These are phyloP conservation scores for Xylaria sp. DNA, from an alignment of 2,329 filamentous ascomycete species.

Conservation along the genomic window DNA sequence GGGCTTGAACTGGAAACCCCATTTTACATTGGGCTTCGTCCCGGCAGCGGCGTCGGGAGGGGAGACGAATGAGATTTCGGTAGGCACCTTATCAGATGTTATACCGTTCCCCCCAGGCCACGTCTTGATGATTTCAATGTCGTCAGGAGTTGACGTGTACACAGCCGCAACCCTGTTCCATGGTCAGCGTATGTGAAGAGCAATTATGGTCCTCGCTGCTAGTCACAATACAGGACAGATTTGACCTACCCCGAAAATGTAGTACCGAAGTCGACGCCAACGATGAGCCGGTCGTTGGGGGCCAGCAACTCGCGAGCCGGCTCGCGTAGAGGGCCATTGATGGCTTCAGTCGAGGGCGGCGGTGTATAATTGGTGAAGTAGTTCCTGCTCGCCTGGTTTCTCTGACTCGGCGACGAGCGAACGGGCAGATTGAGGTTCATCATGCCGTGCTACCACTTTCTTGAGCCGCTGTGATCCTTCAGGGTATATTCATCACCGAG, in stretches of 20 bases:
- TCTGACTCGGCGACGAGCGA: conserved; percentile 57
- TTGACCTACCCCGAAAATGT: conserved; percentile 78
- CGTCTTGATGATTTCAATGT: conserved; percentile 84
- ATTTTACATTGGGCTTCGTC: conserved; percentile 68
- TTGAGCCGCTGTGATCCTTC: conserved; percentile 8
- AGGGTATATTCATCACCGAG: conserved; percentile 31
- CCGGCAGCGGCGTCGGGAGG: conserved; percentile 51
- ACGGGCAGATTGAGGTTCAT: conserved; percentile 65
- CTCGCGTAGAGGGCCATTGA: conserved; percentile 69
- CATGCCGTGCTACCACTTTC: conserved; percentile 32
- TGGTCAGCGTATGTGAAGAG: conserved; percentile 29
- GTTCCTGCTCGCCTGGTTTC: conserved; percentile 65
- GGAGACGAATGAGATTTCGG: conserved; percentile 74
- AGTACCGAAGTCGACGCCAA: conserved; percentile 86
- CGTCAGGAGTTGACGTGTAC: conserved; percentile 79
- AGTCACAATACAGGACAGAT: neutral
- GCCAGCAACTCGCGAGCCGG: conserved; percentile 62
- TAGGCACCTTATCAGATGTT: conserved; percentile 88
- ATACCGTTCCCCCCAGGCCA: conserved; percentile 88
- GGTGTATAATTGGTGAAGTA: conserved; percentile 66
- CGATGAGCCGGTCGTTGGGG: conserved; percentile 72
- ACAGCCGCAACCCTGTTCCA: conserved; percentile 71
- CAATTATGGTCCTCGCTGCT: neutral
- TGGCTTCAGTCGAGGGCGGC: conserved; percentile 68
- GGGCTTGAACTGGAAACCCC: conserved; percentile 85